phyloP scores from a whole-genome alignment of 345 rosid species.

The Eucalyptus curtisii region DNA sequence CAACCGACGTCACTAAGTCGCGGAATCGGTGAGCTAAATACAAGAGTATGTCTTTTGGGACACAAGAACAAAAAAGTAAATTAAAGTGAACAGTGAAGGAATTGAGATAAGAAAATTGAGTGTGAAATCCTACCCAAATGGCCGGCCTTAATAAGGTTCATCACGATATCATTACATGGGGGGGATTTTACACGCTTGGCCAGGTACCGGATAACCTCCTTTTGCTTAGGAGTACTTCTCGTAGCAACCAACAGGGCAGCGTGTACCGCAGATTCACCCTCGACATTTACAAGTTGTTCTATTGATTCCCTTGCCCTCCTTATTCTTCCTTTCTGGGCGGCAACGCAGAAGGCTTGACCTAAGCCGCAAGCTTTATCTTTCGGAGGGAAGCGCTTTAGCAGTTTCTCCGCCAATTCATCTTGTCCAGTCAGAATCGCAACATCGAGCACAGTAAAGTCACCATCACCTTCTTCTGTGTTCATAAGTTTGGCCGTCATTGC shows the following conservation, averaged over 20 bases:
- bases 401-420: background rate
- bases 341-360: background rate
- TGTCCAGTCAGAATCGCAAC: background rate
- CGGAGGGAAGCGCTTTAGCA: background rate
- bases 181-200: accelerated
- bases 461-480: too few relatives aligned
- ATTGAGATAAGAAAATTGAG: background rate
- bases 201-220: too few relatives aligned
- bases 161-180: accelerated
- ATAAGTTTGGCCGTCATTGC: background rate
- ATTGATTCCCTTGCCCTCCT: too few relatives aligned
- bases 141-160: too few relatives aligned
- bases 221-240: too few relatives aligned
- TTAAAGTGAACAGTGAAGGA: background rate
- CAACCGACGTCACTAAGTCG: too few relatives aligned
- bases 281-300: too few relatives aligned
- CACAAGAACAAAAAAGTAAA: background rate
- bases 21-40: background rate
- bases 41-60: background rate
- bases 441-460: too few relatives aligned
- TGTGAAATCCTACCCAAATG: background rate
- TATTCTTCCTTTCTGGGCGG: background rate
- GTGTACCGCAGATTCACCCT: too few relatives aligned
- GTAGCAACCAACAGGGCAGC: too few relatives aligned
- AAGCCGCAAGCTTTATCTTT: too few relatives aligned